phyloP scores from a whole-genome alignment of 2,329 filamentous ascomycete genomes.

The Elsinoe fawcettii region DNA sequence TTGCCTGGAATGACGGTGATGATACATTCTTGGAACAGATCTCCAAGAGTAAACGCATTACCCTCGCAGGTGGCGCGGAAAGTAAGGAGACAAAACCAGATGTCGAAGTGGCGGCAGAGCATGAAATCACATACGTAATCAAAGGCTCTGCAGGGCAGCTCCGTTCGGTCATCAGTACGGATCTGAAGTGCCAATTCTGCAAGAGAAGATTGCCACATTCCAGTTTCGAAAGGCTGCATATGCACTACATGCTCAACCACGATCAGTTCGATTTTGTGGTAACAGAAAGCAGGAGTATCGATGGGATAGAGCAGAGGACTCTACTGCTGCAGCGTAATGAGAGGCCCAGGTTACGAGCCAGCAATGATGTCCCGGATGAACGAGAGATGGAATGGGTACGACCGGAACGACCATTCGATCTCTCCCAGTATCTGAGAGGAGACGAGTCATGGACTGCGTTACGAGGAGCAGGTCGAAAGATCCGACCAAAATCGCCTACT shows the following conservation, averaged over 20 bases:
- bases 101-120: background rate
- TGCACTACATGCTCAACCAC: conserved; percentile 32
- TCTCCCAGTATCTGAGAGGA: conserved; percentile 28
- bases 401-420: conserved; percentile 31
- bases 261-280: conserved; percentile 29
- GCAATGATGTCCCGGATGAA: conserved; percentile 24
- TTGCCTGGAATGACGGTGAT: conserved; percentile 22
- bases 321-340: conserved; percentile 19
- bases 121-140: conserved; percentile 17
- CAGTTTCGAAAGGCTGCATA: conserved; percentile 26
- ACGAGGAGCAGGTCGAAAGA: background rate
- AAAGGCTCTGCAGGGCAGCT: conserved; percentile 11
- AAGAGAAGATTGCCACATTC: conserved; percentile 19
- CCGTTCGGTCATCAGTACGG: conserved; percentile 14
- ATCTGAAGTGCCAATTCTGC: conserved; percentile 25
- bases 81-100: background rate
- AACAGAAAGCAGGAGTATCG: conserved; percentile 17
- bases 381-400: conserved; percentile 28
- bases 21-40: background rate
- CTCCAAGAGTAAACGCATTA: conserved; percentile 18
- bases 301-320: conserved; percentile 19
- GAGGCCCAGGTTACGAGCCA: conserved; percentile 21
- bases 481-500: background rate
- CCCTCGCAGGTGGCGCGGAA: conserved; percentile 26
- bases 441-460: conserved; percentile 28